Base-by-base conservation (phyloP, 192 early-diverging fungal genomes). In the Pecoramyces ruminantium region DNA sequence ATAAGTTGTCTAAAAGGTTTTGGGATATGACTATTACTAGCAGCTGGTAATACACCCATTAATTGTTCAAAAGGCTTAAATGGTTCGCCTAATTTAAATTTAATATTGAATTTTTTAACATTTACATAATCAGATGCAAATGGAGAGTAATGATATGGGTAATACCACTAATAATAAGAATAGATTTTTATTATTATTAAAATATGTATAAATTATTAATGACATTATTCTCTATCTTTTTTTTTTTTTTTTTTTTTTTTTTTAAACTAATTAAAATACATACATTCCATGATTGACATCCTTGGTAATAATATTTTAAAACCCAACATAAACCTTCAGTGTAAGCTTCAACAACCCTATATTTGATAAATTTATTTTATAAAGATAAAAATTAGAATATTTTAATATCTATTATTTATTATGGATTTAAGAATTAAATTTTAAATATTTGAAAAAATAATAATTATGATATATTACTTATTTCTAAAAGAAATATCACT, bases 261-360 rank as follows among this genome's bases (percentile, higher is more conserved):
- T n/a, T n/a, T n/a, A n/a, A n/a, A n/a, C n/a, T n/a, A 40, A 11
- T 14, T 40, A 15, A 15, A 25, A n/a, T 9, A 67, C 51, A 9
- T 67, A 67, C 51, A 67, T 88, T 91, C 97, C 97, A 99, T 25
- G 97, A 98, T 29, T 89, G 92, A 80, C 95, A 95, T 5, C 96
- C 96, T 80, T 92, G 90, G 86, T 95, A 97, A 85, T 99, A 99
- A 85, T 99, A 99, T 79, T 92, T 86, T 77, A 97, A 90, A 38
- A 98, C 96, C 97, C 97, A 98, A 84, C 95, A 96, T 29, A 98
- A 86, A 27, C 97, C 97, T 84, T 97, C 95, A 78, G 97, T 90
- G 83, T 99, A 99, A 38, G 83, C 38, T 85, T 81, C 58, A 29
- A 82, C 82, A 38, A 82, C 79, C 38, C 82, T 83, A 21, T 34